Evolutionary conservation across 257 asterid species (phyloP), one percentile per base, ranked within the genome.

Genomic region (Apocynum venetum): DNA sequence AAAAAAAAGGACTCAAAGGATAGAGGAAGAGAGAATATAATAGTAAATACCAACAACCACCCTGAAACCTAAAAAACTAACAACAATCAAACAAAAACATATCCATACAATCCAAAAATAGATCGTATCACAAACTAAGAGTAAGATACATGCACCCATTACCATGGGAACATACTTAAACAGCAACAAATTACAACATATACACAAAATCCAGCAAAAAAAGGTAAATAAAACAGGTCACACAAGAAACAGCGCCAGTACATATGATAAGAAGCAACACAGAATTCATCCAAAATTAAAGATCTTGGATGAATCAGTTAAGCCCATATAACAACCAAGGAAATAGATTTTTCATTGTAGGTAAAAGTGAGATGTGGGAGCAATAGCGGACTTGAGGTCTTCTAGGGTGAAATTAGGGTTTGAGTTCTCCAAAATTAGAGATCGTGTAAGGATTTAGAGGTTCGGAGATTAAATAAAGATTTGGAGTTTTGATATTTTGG

Each of bases 401-500:
- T 66, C 82, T 61, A 91, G 51, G 9, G 89, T 86, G 88, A 87
- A 73, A 85, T 89, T 83, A 53, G 94, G 92, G 87, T 57, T 90
- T 69, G 88, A 89, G 79, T 81, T 81, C 43, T 80, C 82, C 0
- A 90, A 31, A 71, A 20, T 74, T 40, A 96, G 77, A 84, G 93
- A 85, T 65, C 84, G 89, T 38, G 86, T 80, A 0, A 96, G 86
- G 84, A 86, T 82, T 74, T 78, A 85, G 13, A 86, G 92, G 11
- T 88, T 91, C 4, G 90, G 92, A 0, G 89, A 93, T 83, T 83
- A 90, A 59, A 93, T 57, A 79, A 93, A 89, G 47, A 96, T 77
- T 77, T 89, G 96, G 74, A 84, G 76, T 70, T n/a, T 77, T 20
- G 44, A 71, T 0, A 63, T 44, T 68, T 77, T 35, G 55, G 87